These are phyloP conservation scores for Zalaria obscura DNA, from an alignment of 2,329 filamentous ascomycete genomes.

Conservation along the genomic window DNA sequence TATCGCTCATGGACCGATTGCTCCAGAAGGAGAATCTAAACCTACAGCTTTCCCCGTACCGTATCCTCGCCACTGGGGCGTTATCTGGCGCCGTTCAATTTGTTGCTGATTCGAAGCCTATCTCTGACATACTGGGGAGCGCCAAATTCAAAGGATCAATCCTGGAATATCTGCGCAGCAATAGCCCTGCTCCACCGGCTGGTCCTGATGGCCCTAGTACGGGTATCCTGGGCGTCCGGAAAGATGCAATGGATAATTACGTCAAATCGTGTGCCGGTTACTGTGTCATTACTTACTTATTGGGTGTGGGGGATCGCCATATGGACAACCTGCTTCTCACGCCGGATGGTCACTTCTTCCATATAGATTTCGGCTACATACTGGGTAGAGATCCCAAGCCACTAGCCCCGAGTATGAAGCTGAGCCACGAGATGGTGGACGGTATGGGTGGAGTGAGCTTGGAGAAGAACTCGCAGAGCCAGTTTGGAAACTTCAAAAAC, in stretches of 20 bases:
- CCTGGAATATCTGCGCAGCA: conserved; percentile 70
- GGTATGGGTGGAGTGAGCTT: conserved; percentile 67
- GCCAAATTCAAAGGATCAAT: conserved; percentile 67
- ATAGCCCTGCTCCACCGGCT: conserved; percentile 75
- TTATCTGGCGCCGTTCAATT: conserved; percentile 88
- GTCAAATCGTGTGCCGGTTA: conserved; percentile 94
- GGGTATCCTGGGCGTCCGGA: conserved; percentile 64
- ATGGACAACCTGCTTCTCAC: conserved; percentile 87
- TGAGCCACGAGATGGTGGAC: conserved; percentile 96
- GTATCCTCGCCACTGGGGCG: conserved; percentile 84
- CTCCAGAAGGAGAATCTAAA: conserved; percentile 93
- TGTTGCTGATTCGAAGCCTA: conserved; percentile 60
- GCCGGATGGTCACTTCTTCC: conserved; percentile 89
- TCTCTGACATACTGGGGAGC: conserved; percentile 57
- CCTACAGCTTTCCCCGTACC: conserved; percentile 87
- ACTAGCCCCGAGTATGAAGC: conserved; percentile 92
- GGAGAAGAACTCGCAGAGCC: conserved; percentile 18
- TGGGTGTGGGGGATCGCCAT: conserved; percentile 91
- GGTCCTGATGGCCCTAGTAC: conserved; percentile 65
- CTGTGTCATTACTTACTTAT: conserved; percentile 94
- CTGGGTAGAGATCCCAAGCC: conserved; percentile 94
- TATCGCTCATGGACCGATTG: conserved; percentile 93
- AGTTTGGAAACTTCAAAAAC: conserved; percentile 71
- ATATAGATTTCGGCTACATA: conserved; percentile 97
- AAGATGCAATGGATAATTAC: conserved; percentile 88